Base-by-base conservation (phyloP, 768 basidiomycete species). In the Tylopilus subfusipes region DNA sequence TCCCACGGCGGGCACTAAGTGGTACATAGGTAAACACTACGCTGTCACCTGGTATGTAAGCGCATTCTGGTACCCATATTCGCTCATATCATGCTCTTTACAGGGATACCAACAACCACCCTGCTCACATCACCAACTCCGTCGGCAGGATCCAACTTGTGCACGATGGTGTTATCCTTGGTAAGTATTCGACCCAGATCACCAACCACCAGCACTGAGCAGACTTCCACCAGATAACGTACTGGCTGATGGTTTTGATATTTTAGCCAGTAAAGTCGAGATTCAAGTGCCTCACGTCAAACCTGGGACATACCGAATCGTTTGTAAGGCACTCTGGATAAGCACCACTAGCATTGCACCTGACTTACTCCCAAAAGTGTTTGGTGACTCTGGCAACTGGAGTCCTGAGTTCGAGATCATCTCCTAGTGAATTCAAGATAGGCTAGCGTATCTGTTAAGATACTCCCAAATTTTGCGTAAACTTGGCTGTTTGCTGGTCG, bases 381-480 rank as follows among this genome's bases (percentile, higher is more conserved):
- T 72, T 33, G 71, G 68, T 24, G 68, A 72, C 42, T 71, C 72
- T 38, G 73, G 66, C n/a, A 58, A 72, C 43, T 43, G 36, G 43
- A 69, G 69, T 13, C 33, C 33, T 3, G 13, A 14, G 33, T 34
- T 34, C 33, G 13, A 13, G 13, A 34, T 34, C 25, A 7, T 34
- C 13, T 12, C 14, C 2, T 16, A 27, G 25, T 27, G 25, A 7
- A 27, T 3, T 16, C 16, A 7, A 34, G 33, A 14, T 12, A 6
- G 33, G 33, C 13, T 16, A 34, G 12, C 4, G 13, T 34, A 34
- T 34, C 14, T 34, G 13, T 34, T 34, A 34, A 27, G 4, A 27
- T 7, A 27, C 25, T 27, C 7, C 25, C 25, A 27, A 27, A 7
- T 27, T 7, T 27, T 27, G 25, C 25, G 25, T 27, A 7, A 7